Evolutionary conservation across 2,329 filamentous ascomycete genomes (phyloP).

Genomic region (Colletotrichum tofieldiae): DNA sequence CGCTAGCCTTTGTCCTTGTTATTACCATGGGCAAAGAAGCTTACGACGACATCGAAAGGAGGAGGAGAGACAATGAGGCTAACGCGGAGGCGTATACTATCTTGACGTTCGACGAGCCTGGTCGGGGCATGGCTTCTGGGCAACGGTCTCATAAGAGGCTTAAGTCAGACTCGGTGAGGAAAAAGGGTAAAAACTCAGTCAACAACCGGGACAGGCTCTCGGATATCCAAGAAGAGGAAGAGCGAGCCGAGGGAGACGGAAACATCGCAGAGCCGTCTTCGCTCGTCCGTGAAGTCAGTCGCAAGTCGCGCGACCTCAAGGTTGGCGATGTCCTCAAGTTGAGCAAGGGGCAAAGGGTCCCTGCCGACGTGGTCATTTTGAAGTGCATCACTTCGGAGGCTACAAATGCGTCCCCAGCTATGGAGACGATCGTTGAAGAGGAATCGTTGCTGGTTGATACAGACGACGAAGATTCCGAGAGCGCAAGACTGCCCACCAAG

Average conservation of each 20-base stretch:
- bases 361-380: slow-evolving; percentile 93
- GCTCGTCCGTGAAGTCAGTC: slow-evolving; percentile 76
- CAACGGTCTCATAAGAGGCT: slow-evolving; percentile 59
- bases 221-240: slow-evolving; percentile 80
- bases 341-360: slow-evolving; percentile 91
- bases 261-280: slow-evolving; percentile 59
- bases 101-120: slow-evolving; percentile 77
- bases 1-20: slow-evolving; percentile 89
- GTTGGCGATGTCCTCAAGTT: slow-evolving; percentile 97
- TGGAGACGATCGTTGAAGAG: slow-evolving; percentile 46
- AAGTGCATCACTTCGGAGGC: slow-evolving; percentile 81
- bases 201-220: slow-evolving; percentile 65
- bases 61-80: slow-evolving; percentile 91
- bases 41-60: slow-evolving; percentile 89
- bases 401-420: slow-evolving; percentile 47
- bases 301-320: slow-evolving; percentile 89
- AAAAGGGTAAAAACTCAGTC: slow-evolving; percentile 55
- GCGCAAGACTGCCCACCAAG: slow-evolving; percentile 49
- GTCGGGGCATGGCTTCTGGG: slow-evolving; percentile 50
- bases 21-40: slow-evolving; percentile 98
- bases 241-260: slow-evolving; percentile 63
- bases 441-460: slow-evolving; percentile 61
- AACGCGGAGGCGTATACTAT: slow-evolving; percentile 93
- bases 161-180: slow-evolving; percentile 61
- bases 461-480: slow-evolving; percentile 51